These are phyloP conservation scores for Monosporascus cannonballus DNA, from an alignment of 2,329 filamentous ascomycete species.

Conservation along the genomic window DNA sequence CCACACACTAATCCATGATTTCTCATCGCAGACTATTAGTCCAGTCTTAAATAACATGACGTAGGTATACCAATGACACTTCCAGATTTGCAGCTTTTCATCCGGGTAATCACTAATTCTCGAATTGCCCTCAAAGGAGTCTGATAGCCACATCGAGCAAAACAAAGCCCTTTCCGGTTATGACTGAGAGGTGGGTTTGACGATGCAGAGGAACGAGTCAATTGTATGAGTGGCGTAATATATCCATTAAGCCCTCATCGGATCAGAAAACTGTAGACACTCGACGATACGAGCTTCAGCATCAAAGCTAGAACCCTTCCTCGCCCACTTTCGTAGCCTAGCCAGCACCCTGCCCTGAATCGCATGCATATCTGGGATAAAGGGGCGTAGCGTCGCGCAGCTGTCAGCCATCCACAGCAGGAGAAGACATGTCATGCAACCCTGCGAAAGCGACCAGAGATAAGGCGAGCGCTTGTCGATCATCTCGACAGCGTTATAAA, in stretches of 20 bases:
- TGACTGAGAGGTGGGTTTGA: no score
- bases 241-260: slow-evolving; percentile 8
- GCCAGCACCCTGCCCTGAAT: slow-evolving; percentile 22
- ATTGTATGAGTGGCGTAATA: neutral
- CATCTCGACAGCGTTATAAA: slow-evolving; percentile 28
- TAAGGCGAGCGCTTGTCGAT: slow-evolving; percentile 31
- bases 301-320: slow-evolving; percentile 27
- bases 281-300: slow-evolving; percentile 21
- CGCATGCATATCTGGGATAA: slow-evolving; percentile 21
- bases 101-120: neutral
- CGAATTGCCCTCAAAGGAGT: neutral
- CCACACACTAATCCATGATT: neutral
- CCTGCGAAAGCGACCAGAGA: slow-evolving; percentile 31
- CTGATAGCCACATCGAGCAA: neutral
- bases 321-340: slow-evolving; percentile 27
- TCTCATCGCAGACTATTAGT: neutral
- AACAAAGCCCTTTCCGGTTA: neutral
- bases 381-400: slow-evolving; percentile 20
- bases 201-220: no score
- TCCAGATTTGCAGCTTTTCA: neutral
- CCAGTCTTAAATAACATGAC: neutral
- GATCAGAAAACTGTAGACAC: slow-evolving; percentile 17
- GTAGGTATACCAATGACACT: neutral
- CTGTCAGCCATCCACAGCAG: slow-evolving; percentile 27
- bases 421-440: slow-evolving; percentile 27